A percentile compares a stretch with the other conserved stretches of the same genome.
phyloP scores from a whole-genome alignment of 768 basidiomycete genomes.

The Auricularia sp. region DNA sequence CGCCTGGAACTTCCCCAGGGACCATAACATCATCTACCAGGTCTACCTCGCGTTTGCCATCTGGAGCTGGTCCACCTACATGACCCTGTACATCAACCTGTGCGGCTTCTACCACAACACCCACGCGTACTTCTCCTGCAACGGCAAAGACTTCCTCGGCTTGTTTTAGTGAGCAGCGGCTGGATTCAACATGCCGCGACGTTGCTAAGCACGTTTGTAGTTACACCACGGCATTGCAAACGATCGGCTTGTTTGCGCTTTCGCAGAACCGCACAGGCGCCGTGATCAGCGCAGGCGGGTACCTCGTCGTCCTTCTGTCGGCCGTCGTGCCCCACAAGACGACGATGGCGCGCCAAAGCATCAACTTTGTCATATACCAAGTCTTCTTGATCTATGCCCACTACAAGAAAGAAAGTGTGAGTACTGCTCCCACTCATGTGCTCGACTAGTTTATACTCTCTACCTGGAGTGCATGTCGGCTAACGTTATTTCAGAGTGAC shows the following conservation, averaged over 20 bases:
- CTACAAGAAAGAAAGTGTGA: constrained; percentile 9
- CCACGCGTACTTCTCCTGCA: not conserved
- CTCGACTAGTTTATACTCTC: no score
- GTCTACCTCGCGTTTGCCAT: constrained; percentile 42
- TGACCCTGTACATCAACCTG: not conserved
- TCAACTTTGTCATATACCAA: constrained; percentile 6
- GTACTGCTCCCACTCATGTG: not conserved
- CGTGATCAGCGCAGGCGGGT: not conserved
- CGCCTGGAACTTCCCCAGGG: constrained; percentile 62
- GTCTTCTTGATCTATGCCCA: constrained; percentile 7
- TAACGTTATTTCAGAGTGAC: constrained; percentile 23
- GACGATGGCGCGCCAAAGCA: not conserved
- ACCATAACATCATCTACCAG: constrained; percentile 51
- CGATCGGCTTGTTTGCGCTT: constrained; percentile 3
- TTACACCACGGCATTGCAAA: not conserved
- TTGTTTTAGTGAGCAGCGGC: not conserved
- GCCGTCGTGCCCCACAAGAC: not conserved
- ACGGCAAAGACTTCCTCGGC: not conserved
- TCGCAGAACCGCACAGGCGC: not conserved
- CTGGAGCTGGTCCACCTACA: constrained; percentile 45
- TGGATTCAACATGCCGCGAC: not conserved
- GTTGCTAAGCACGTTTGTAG: not conserved
- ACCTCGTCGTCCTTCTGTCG: not conserved
- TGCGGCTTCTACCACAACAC: not conserved
- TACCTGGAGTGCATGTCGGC: no score